Base-by-base conservation (phyloP, 345 rosid genomes). In the Hibiscus mutabilis region DNA sequence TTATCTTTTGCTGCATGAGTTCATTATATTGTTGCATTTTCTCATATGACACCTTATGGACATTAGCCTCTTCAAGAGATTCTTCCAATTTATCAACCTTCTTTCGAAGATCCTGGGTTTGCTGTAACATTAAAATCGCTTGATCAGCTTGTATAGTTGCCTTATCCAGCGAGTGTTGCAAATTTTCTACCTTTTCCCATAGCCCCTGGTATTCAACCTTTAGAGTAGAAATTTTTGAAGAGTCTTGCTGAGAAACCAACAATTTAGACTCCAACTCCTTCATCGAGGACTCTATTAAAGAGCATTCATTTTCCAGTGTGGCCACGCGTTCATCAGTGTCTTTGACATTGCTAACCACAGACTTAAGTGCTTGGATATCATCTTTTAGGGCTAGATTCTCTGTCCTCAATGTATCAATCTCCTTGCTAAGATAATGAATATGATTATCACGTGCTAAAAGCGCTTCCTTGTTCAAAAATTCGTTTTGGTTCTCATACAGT, bases 1-100 rank as follows among this genome's bases (percentile, higher is more conserved):
- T 84, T 73, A 95, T 86, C 83, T 91, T 91, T 71, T 90, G 83
- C 79, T 90, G 99, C 87, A 91, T 86, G 15, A 95, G 79, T 76
- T 90, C 95, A 82, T 87, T 88, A 74, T 87, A 85, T 66, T 87
- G 92, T 61, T 87, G 96, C 70, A 83, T 73, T 65, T 83, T 95
- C 57, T 91, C 96, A 4, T 91, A 83, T 37, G 97, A 91, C 62
- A 84, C 75, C 82, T 86, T 91, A 79, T 88, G 89, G 67, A 77
- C 78, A 71, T 71, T 83, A 67, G 92, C 97, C 72, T 89, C 97
- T 76, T 90, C 87, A 76, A 91, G 82, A 9, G 91, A 81, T 66
- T 84, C 87, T 83, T 91, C 99, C 79, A 95, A 81, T 71, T 84
- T 86, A 69, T 92, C 96, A 60, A 91, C 97, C 84, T 87, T 91